Conservation (phyloP, 495 filamentous ascomycete genomes). For the Penicillium simplicissimum region DNA sequence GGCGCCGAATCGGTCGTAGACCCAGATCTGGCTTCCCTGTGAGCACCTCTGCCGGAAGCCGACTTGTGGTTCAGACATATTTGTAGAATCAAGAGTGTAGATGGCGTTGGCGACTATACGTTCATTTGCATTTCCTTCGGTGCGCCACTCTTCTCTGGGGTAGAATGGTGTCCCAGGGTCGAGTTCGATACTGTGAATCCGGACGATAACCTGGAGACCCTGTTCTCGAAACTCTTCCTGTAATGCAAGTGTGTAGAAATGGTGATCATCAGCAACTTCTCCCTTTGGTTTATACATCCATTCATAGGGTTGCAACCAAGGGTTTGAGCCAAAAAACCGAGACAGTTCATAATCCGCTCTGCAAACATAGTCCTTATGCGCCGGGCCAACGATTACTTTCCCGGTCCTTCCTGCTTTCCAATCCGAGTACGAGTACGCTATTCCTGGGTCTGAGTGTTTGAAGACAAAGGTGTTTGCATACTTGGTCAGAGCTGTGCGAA, state of each 20-base stretch:
- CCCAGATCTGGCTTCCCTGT: not conserved
- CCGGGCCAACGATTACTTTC: slow-evolving; percentile 16
- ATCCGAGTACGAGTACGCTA: slow-evolving; percentile 15
- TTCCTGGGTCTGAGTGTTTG: slow-evolving; percentile 13
- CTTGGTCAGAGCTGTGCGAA: slow-evolving; percentile 3
- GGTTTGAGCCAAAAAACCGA: slow-evolving; percentile 8
- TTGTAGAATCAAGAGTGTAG: slow-evolving; percentile 14
- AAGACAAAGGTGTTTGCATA: slow-evolving; percentile 8
- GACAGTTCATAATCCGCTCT: not conserved
- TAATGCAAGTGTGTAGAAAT: slow-evolving; percentile 13
- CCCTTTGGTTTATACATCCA: slow-evolving; percentile 13
- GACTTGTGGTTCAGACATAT: slow-evolving; percentile 13
- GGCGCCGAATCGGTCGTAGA: slow-evolving; percentile 2
- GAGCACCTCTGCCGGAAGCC: slow-evolving; percentile 10
- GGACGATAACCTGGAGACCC: slow-evolving; percentile 20
- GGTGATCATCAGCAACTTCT: slow-evolving; percentile 11
- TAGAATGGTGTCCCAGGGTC: slow-evolving; percentile 15
- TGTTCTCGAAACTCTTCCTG: slow-evolving; percentile 16
- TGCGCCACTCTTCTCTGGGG: slow-evolving; percentile 18
- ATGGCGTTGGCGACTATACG: slow-evolving; percentile 17
- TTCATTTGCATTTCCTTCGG: slow-evolving; percentile 19
- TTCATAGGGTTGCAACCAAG: slow-evolving; percentile 7
- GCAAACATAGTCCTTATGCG: slow-evolving; percentile 2
- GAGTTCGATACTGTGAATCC: slow-evolving; percentile 15
- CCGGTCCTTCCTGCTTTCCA: slow-evolving; percentile 19